These are phyloP conservation scores for Sclerospora graminicola DNA, from an alignment of 352 stramenopile species.

Conservation along the genomic window DNA sequence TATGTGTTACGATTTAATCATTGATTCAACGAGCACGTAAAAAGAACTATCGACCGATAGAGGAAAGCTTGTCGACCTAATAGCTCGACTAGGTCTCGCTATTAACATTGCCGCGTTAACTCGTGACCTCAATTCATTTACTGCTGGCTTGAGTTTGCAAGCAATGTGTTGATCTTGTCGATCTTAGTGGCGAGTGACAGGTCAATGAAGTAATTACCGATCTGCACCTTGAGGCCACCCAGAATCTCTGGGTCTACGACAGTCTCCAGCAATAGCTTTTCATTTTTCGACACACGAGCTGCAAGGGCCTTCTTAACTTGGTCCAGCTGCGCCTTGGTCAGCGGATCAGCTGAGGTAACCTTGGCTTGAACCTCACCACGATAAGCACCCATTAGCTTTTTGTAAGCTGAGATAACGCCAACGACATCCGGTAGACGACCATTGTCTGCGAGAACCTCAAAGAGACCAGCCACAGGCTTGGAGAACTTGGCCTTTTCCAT, in stretches of 20 bases:
- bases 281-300: constrained; percentile 75
- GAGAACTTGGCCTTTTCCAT: constrained; percentile 89
- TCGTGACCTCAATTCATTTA: constrained; percentile 13
- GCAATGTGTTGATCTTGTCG: constrained; percentile 88
- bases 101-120: too few relatives aligned
- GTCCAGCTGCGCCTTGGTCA: constrained; percentile 89
- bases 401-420: constrained; percentile 84
- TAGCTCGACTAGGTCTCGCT: too few relatives aligned
- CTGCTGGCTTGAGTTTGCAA: constrained; percentile 53
- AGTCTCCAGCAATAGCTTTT: constrained; percentile 88
- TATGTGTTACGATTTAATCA: too few relatives aligned
- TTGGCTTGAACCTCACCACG: constrained; percentile 92
- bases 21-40: too few relatives aligned
- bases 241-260: constrained; percentile 92
- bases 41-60: too few relatives aligned
- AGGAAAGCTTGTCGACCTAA: too few relatives aligned
- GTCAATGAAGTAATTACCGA: constrained; percentile 97
- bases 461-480: constrained; percentile 91
- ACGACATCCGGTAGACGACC: constrained; percentile 86
- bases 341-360: constrained; percentile 91
- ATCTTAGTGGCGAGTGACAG: constrained; percentile 92
- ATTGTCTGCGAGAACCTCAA: constrained; percentile 95
- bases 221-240: constrained; percentile 94
- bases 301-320: constrained; percentile 90
- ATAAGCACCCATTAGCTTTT: constrained; percentile 93